These are phyloP conservation scores for Haplosporangium sp. DNA, from an alignment of 371 early-diverging fungal genomes.

Conservation along the genomic window DNA sequence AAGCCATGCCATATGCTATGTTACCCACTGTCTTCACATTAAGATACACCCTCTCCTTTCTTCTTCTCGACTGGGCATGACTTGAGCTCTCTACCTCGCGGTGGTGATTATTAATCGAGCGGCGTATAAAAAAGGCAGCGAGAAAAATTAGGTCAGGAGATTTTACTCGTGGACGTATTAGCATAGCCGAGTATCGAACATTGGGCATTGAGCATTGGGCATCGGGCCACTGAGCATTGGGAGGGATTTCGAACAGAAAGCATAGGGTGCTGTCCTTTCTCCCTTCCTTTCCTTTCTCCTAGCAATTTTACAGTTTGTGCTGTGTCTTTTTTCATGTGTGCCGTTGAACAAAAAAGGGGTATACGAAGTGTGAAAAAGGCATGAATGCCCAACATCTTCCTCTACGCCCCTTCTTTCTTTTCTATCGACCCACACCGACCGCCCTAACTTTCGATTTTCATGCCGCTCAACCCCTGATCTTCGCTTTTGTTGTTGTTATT, in stretches of 20 bases:
- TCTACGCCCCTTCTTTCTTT: conserved; percentile 2
- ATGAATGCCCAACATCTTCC: neutral
- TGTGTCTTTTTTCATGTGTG: conserved; percentile 2
- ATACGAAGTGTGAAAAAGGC: neutral
- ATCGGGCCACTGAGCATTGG: no score
- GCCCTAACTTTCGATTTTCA: neutral
- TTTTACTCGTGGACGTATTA: neutral
- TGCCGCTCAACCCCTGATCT: neutral
- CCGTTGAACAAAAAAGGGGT: neutral
- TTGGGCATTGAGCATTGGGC: neutral
- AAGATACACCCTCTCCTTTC: neutral
- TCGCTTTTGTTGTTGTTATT: neutral
- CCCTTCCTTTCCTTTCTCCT: neutral
- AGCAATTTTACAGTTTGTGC: neutral
- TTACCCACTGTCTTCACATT: neutral
- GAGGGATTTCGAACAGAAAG: neutral
- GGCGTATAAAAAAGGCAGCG: neutral
- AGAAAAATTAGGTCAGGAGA: neutral
- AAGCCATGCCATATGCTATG: no score
- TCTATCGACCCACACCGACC: neutral
- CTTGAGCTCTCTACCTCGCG: neutral
- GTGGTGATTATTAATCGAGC: conserved; percentile 28
- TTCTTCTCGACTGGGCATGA: neutral
- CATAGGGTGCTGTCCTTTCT: neutral
- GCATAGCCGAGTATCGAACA: neutral